These are phyloP conservation scores for Fragaria vesca DNA, from an alignment of 306 rosid species.

Conservation along the genomic window DNA sequence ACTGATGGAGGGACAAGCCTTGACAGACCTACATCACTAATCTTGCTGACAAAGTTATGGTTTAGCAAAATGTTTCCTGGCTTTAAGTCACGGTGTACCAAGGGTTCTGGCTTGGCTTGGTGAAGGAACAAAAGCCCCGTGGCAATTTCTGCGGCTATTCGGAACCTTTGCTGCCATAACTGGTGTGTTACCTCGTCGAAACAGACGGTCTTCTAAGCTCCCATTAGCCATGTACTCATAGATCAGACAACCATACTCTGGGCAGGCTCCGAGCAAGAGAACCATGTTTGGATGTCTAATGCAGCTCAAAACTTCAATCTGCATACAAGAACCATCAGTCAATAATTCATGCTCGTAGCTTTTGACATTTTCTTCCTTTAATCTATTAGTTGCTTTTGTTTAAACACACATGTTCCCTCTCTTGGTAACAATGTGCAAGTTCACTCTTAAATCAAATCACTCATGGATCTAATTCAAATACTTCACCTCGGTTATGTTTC, in stretches of 20 bases:
- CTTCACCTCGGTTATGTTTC: background rate
- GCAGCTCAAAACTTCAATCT: conserved; percentile 76
- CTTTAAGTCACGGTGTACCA: conserved; percentile 83
- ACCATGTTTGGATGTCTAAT: conserved; percentile 88
- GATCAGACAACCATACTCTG: conserved; percentile 72
- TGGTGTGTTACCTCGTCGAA: conserved; percentile 39
- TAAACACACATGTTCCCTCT: background rate
- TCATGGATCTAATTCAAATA: background rate
- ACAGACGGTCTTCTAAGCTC: conserved; percentile 79
- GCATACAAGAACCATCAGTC: conserved; percentile 11
- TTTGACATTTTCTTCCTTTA: background rate
- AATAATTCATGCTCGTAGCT: background rate
- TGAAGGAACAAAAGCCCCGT: conserved; percentile 81
- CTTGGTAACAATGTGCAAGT: background rate
- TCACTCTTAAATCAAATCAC: background rate
- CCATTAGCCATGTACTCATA: conserved; percentile 80
- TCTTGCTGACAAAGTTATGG: background rate
- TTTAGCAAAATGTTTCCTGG: conserved; percentile 16
- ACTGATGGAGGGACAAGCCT: conserved; percentile 84
- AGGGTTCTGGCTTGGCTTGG: conserved; percentile 73
- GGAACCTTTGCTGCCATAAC: conserved; percentile 74
- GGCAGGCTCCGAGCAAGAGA: conserved; percentile 86
- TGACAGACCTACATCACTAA: conserved; percentile 49
- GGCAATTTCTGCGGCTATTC: conserved; percentile 77
- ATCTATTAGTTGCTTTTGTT: background rate